A percentile compares a stretch with the other conserved stretches of the same genome.
phyloP scores from a whole-genome alignment of 2,329 filamentous ascomycete genomes.

The Alternaria novae-zelandiae region DNA sequence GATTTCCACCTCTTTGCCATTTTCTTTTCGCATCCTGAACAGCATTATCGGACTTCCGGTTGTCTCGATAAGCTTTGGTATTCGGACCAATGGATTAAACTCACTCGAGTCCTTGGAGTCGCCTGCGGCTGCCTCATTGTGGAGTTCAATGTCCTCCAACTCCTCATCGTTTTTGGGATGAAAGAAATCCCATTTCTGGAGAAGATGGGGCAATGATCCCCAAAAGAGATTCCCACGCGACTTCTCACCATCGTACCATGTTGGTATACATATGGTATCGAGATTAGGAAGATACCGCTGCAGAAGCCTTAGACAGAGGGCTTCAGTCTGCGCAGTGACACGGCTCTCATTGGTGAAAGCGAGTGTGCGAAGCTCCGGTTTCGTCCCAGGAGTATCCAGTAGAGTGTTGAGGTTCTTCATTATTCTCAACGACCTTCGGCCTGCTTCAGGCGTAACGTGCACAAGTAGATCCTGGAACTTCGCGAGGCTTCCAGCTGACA shows the following conservation, averaged over 20 bases:
- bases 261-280: not conserved
- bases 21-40: no score
- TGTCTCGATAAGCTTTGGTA: not conserved
- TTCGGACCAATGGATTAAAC: not conserved
- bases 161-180: not conserved
- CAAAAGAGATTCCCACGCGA: not conserved
- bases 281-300: no score
- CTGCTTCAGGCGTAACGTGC: not conserved
- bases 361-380: no score
- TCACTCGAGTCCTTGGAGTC: not conserved
- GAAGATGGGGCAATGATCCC: not conserved
- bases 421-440: not conserved
- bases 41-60: not conserved
- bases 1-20: not conserved
- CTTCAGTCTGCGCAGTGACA: not conserved
- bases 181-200: not conserved
- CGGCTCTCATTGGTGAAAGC: not conserved
- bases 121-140: not conserved
- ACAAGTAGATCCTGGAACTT: no score
- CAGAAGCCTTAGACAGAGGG: no score
- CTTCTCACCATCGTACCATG: not conserved
- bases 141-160: not conserved
- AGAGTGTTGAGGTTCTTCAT: not conserved
- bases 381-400: no score
- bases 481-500: no score